Percentiles rank a stretch among this genome's conserved stretches.
Conservation (phyloP, 495 filamentous ascomycete genomes). For the Glutinoglossum americanum region DNA sequence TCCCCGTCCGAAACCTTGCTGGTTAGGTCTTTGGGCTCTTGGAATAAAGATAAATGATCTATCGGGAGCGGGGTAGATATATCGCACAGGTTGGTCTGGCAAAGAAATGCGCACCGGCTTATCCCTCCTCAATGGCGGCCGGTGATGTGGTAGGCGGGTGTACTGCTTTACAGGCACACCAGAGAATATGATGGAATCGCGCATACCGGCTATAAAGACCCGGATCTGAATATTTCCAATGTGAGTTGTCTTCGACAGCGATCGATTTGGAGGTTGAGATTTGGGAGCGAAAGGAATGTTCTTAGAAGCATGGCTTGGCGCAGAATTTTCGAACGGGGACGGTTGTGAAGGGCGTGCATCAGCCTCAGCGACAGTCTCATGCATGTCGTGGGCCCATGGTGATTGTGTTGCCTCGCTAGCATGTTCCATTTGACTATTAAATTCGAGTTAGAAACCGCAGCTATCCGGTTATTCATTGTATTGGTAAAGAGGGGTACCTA, state of each 20-base stretch:
- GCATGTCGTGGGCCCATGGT: slow-evolving; percentile 87
- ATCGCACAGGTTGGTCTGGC: slow-evolving; percentile 51
- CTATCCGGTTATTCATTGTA: neutral
- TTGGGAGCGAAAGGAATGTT: slow-evolving; percentile 24
- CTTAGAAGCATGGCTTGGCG: neutral
- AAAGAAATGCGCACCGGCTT: slow-evolving; percentile 92
- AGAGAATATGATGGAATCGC: slow-evolving; percentile 43
- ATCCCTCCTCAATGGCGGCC: slow-evolving; percentile 82
- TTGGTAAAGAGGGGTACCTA: neutral
- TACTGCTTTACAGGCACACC: slow-evolving; percentile 63
- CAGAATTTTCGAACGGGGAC: slow-evolving; percentile 9
- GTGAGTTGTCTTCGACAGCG: slow-evolving; percentile 40
- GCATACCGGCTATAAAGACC: slow-evolving; percentile 56
- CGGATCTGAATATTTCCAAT: slow-evolving; percentile 69
- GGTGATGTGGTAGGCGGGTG: slow-evolving; percentile 82
- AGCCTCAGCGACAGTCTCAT: slow-evolving; percentile 46
- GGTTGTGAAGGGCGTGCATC: slow-evolving; percentile 6
- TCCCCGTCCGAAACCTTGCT: slow-evolving; percentile 53
- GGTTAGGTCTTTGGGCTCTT: slow-evolving; percentile 76
- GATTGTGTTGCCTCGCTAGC: slow-evolving; percentile 38
- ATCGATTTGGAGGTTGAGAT: slow-evolving; percentile 36
- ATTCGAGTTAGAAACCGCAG: neutral
- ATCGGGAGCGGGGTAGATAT: slow-evolving; percentile 75
- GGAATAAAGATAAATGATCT: slow-evolving; percentile 98
- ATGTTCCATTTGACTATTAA: slow-evolving; percentile 23